A percentile compares a stretch with the other conserved stretches of the same genome.
Conservation (phyloP, 805 yeast species). For the Schwanniomyces vanrijiae region DNA sequence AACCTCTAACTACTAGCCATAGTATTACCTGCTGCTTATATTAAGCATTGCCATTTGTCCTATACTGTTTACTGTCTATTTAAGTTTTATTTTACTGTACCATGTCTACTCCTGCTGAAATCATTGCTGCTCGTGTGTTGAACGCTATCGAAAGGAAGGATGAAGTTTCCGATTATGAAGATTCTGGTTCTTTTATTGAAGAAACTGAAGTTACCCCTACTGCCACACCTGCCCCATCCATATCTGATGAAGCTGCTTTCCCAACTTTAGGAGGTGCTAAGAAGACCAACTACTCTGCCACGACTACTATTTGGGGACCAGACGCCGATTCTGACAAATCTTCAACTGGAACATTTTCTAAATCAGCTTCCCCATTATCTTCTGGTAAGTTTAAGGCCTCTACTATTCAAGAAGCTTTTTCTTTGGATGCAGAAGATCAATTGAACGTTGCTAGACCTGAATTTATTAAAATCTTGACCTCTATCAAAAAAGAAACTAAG, state of each 20-base stretch:
- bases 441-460: slow-evolving; percentile 62
- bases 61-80: slow-evolving; percentile 8
- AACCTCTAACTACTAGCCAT: slow-evolving; percentile 3
- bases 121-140: slow-evolving; percentile 44
- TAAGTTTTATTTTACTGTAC: background rate
- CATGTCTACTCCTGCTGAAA: slow-evolving; percentile 50
- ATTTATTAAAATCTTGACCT: slow-evolving; percentile 62
- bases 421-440: slow-evolving; percentile 70
- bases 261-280: slow-evolving; percentile 60
- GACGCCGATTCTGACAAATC: slow-evolving; percentile 16
- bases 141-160: slow-evolving; percentile 6
- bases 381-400: slow-evolving; percentile 46
- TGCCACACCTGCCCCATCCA: slow-evolving; percentile 33
- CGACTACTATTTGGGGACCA: slow-evolving; percentile 44
- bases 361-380: slow-evolving; percentile 16
- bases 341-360: slow-evolving; percentile 18
- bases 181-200: slow-evolving; percentile 10
- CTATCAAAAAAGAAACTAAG: slow-evolving; percentile 57
- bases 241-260: slow-evolving; percentile 56
- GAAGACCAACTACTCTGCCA: slow-evolving; percentile 18
- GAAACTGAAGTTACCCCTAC: slow-evolving; percentile 4
- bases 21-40: slow-evolving; percentile 17
- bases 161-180: slow-evolving; percentile 15
- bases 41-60: slow-evolving; percentile 18
- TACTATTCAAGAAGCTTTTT: slow-evolving; percentile 75